Base-by-base conservation (phyloP, 495 filamentous ascomycete species). In the Trichoderma asperelloides region DNA sequence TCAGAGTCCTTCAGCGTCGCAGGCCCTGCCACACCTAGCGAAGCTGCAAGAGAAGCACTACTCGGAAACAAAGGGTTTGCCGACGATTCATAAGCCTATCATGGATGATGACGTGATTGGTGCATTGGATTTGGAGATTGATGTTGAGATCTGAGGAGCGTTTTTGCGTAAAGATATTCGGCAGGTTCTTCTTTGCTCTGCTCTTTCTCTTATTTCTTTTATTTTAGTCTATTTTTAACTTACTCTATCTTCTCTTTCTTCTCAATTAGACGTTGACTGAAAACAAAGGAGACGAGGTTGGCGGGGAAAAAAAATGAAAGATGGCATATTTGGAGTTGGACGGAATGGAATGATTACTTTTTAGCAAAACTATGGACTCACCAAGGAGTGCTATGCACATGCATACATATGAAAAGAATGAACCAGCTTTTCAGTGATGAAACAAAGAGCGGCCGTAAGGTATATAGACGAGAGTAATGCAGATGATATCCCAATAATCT, bases 101-200 rank as follows among this genome's bases (percentile, higher is more conserved):
- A 89, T 87, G 78, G 90, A 93, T 66, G 91, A 96, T 70, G 91
- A 94, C 74, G 89, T 92, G 69, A 92, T 96, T 72, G 91, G 88
- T 0, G 84, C 87, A 16, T 77, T 94, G 74, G 91, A 94, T 75
- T 76, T 96, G 68, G 91, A 89, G 13, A 90, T 95, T 71, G 91
- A 95, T 66, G 86, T 91, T 67, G 88, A 91, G 30, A 90, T 92
- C 66, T 85, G 64, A 65, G 15, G 21, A 33, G 9, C 16, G 13
- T 33, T 13, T 13, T 62, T 62, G 2, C 57, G 2, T 27, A n/a
- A 13, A 12, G 0, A 12, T 11, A 25, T n/a, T n/a, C 0, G 3
- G 5, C 39, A 40, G 1, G 63, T 23, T 51, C 16, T 51, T 51
- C 49, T 49, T 9, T 76, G 69, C 63, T 63, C 16, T 18, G 1